A percentile compares a stretch with the other conserved stretches of the same genome.
Evolutionary conservation across 306 rosid genomes (phyloP).

Genomic region (Vicia sativa): DNA sequence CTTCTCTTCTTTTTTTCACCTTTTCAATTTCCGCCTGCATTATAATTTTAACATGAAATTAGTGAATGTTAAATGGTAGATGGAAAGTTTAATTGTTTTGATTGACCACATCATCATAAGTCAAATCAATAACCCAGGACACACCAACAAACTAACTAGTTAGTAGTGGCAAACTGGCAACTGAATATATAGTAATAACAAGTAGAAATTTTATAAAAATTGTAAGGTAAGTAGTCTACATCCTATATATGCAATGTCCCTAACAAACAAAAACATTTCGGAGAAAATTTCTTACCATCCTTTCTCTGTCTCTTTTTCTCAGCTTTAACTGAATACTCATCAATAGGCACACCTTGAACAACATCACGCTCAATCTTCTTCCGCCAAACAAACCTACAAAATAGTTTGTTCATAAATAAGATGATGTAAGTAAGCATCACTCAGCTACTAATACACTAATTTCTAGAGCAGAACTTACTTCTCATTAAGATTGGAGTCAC

Average conservation of each 20-base stretch:
- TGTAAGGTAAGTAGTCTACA: background rate
- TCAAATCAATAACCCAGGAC: background rate
- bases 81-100: background rate
- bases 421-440: background rate
- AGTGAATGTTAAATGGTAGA: background rate
- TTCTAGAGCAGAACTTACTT: constrained; percentile 47
- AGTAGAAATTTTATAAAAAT: background rate
- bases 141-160: background rate
- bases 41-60: constrained; percentile 29
- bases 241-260: background rate
- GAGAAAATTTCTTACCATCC: constrained; percentile 64
- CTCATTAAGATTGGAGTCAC: constrained; percentile 92
- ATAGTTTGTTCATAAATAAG: constrained; percentile 23
- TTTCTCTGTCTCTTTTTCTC: constrained; percentile 80
- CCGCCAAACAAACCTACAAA: constrained; percentile 90
- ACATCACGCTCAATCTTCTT: constrained; percentile 96
- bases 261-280: background rate
- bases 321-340: constrained; percentile 66
- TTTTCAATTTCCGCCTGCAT: constrained; percentile 93
- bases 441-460: background rate
- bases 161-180: background rate
- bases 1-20: constrained; percentile 97
- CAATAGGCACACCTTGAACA: constrained; percentile 67
- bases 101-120: background rate
- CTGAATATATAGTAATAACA: background rate